Conservation (phyloP, 768 basidiomycete species). For the Calocera cornea region DNA sequence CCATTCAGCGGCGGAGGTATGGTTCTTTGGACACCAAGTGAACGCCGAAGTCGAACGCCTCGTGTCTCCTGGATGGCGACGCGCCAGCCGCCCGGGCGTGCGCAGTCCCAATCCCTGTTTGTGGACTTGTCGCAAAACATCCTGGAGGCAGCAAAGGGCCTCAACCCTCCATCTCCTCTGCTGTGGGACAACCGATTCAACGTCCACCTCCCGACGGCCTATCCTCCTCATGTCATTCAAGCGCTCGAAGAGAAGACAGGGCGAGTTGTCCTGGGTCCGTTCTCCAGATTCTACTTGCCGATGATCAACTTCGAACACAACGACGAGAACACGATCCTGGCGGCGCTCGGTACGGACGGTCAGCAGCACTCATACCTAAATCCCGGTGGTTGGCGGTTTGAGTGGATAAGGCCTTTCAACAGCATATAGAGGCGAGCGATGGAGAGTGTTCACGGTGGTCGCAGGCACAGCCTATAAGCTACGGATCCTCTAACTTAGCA, state of each 20-base stretch:
- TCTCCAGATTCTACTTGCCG: not conserved
- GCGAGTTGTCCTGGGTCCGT: not conserved
- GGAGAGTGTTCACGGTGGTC: too few species aligned
- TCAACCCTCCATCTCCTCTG: not conserved
- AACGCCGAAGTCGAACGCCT: not conserved
- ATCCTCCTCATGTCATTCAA: not conserved
- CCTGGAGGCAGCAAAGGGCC: not conserved
- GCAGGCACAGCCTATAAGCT: too few species aligned
- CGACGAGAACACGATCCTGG: not conserved
- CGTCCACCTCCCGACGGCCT: not conserved
- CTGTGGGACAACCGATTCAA: not conserved
- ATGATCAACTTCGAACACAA: not conserved
- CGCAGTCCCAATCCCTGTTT: not conserved
- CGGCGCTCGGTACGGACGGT: not conserved
- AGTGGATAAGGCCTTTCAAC: not conserved
- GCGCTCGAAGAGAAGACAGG: not conserved
- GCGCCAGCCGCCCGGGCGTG: not conserved
- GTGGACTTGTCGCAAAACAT: not conserved
- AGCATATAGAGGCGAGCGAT: not conserved
- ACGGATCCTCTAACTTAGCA: too few species aligned
- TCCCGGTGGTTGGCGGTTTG: not conserved
- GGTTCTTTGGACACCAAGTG: conserved; percentile 45
- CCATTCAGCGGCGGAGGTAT: conserved; percentile 45
- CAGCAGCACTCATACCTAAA: not conserved
- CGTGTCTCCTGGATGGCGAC: not conserved